A percentile compares a stretch with the other conserved stretches of the same genome.
These are phyloP conservation scores for Fusarium buxicola DNA, from an alignment of 2,329 filamentous ascomycete species.

Conservation along the genomic window DNA sequence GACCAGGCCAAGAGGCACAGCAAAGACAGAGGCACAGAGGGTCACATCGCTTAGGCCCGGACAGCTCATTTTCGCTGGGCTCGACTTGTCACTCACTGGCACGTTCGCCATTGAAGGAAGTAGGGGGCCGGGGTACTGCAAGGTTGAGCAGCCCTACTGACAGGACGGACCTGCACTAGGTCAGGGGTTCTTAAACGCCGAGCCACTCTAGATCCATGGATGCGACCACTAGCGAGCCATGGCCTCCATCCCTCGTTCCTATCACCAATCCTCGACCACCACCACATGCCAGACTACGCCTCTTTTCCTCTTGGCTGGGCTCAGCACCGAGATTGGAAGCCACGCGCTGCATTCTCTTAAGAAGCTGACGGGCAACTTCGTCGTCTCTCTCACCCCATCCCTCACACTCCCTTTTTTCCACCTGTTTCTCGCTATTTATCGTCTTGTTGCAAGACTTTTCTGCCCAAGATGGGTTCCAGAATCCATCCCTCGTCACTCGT, in stretches of 20 bases:
- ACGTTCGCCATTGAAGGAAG: not conserved
- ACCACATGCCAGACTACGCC: conserved; percentile 39
- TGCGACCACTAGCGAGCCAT: conserved; percentile 7
- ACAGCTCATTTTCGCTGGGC: not conserved
- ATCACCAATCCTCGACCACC: conserved; percentile 14
- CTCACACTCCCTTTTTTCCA: conserved; percentile 1
- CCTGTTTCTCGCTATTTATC: conserved; percentile 11
- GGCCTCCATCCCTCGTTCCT: conserved; percentile 14
- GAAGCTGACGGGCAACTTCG: conserved; percentile 13
- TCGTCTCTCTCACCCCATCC: conserved; percentile 3
- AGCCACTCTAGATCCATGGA: not conserved
- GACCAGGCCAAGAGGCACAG: conserved; percentile 15
- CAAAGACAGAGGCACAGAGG: not conserved
- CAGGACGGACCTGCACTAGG: conserved; percentile 19
- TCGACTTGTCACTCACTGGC: conserved; percentile 3
- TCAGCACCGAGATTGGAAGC: not conserved
- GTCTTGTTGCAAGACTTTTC: not conserved
- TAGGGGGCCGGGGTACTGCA: not conserved
- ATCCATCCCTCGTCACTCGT: conserved; percentile 38
- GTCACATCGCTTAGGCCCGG: not conserved
- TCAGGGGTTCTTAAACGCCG: conserved; percentile 7
- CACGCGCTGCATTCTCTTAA: conserved; percentile 14
- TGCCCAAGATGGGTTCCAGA: conserved; percentile 34
- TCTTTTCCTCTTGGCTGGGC: conserved; percentile 15
- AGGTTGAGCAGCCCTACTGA: conserved; percentile 31